Base-by-base conservation (phyloP, 352 stramenopile genomes). In the Phytophthora pseudosyringae region DNA sequence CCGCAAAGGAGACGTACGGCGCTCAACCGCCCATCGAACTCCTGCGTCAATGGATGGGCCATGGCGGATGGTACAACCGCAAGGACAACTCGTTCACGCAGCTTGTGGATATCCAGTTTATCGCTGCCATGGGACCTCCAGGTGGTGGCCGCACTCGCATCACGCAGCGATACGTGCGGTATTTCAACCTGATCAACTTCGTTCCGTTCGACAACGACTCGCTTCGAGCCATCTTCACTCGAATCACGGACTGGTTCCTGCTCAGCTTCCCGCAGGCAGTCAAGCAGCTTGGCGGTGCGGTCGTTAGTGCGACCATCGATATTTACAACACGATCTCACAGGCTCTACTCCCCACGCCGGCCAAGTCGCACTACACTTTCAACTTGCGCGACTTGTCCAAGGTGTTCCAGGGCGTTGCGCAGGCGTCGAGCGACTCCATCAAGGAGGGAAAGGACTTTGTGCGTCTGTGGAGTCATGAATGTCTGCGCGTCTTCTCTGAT, bases 331-430 rank as follows among this genome's bases (percentile, higher is more conserved):
- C 76, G 11, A 97, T 98, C 36, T 90, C 88, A 2, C 74, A 88
- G 3, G 92, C 88, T 40, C 67, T 98, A n/a, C 38, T 98, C 21
- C 93, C 94, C 25, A 98, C 94, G n/a, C 94, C 94, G 1, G 80
- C 86, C 36, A 98, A 98, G 73, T 97, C 86, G 3, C 94, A 98
- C 64, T 98, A 98, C 67, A 98, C 93, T 13, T 98, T 98, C 74
- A 98, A 98, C 58, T 71, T 98, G 13, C 87, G 94, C 7, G 93
- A 98, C 64, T 68, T 98, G 33, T 94, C 85, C 53, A 98, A 98
- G 64, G 91, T 98, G 3, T 97, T 98, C 60, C 92, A 97, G 48
- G 93, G 93, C 5, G 90, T 98, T 28, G 83, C 89, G 1, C 91
- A 97, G 55, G 89, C 82, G 10, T 88, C 88, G 47, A 63, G 80